Conservation (phyloP, 2,329 filamentous ascomycete species). For the Stagonosporopsis chrysanthemi region DNA sequence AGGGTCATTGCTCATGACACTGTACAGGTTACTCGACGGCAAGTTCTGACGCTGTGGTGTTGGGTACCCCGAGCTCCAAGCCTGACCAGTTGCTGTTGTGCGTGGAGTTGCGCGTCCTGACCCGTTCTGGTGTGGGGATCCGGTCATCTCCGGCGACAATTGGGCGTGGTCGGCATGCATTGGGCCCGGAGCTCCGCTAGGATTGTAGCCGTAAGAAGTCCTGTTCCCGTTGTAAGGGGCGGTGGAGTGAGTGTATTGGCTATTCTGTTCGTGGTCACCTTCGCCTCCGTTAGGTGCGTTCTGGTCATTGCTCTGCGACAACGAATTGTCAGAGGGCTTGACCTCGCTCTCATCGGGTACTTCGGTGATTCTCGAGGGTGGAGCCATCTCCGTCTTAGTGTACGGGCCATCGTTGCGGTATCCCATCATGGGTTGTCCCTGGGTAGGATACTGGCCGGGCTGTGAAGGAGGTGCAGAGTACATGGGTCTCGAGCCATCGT, state of each 20-base stretch:
- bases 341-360: slow-evolving; percentile 67
- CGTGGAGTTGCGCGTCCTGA: slow-evolving; percentile 87
- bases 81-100: slow-evolving; percentile 73
- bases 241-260: slow-evolving; percentile 86
- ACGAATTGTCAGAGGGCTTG: slow-evolving; percentile 71
- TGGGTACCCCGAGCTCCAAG: slow-evolving; percentile 75
- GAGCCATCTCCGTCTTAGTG: slow-evolving; percentile 88
- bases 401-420: slow-evolving; percentile 64
- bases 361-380: slow-evolving; percentile 71
- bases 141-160: slow-evolving; percentile 81
- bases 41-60: slow-evolving; percentile 76
- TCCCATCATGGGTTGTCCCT: slow-evolving; percentile 68
- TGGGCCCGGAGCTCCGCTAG: slow-evolving; percentile 69
- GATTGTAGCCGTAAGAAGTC: slow-evolving; percentile 77
- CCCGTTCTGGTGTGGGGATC: slow-evolving; percentile 81
- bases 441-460: slow-evolving; percentile 72
- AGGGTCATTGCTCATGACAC: slow-evolving; percentile 85
- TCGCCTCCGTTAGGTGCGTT: slow-evolving; percentile 69
- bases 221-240: slow-evolving; percentile 75
- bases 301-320: slow-evolving; percentile 55
- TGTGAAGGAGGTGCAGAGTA: slow-evolving; percentile 74
- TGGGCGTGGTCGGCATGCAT: slow-evolving; percentile 77
- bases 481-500: slow-evolving; percentile 79
- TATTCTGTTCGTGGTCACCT: slow-evolving; percentile 75
- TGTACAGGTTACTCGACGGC: slow-evolving; percentile 84